Evolutionary conservation across 176 grass and related monocot genomes (phyloP), one percentile per base, ranked within the genome.

Genomic region (Juncus inflexus): DNA sequence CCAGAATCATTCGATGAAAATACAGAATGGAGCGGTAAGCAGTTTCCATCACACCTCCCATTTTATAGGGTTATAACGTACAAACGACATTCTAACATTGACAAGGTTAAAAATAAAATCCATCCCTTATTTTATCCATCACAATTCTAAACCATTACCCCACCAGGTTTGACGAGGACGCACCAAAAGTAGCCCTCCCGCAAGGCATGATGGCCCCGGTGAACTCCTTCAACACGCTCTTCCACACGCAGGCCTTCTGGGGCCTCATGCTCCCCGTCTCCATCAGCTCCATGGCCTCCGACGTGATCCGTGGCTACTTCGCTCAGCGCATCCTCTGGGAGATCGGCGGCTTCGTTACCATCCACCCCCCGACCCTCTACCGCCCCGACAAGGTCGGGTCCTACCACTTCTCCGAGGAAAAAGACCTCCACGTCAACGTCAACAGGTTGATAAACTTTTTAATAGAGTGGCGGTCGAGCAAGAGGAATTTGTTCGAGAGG

Each of bases 221-320:
- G 15, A 99, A 99, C 66, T 99, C 95, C 0, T 94, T 94, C 86
- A 99, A 99, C 60, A 94, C 95, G 67, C 81, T 99, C 55, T 99
- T 90, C 73, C 89, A 99, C 57, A 49, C 83, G 6, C 95, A 87
- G 12, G 86, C 89, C 65, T 99, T 99, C 73, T 99, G 95, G 95
- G 89, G 85, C 1, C 80, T 99, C 19, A 94, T 99, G 89, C 75
- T 99, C 41, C 95, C 95, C 0, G 80, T 99, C 7, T 94, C 95
- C 0, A 61, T 99, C 55, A 99, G 95, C 69, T 90, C 95, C 12
- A 99, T 99, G 95, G 85, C 95, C 0, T 83, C 95, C 36, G 95
- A 99, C 65, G 95, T 99, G 75, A 91, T 99, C 68, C 83, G 95
- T 10, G 95, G 95, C 2, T 99, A 99, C 62, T 94, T 88, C 88